A percentile compares a stretch with the other conserved stretches of the same genome.
Evolutionary conservation across 495 filamentous ascomycete genomes (phyloP).

Genomic region (Neurospora discreta): DNA sequence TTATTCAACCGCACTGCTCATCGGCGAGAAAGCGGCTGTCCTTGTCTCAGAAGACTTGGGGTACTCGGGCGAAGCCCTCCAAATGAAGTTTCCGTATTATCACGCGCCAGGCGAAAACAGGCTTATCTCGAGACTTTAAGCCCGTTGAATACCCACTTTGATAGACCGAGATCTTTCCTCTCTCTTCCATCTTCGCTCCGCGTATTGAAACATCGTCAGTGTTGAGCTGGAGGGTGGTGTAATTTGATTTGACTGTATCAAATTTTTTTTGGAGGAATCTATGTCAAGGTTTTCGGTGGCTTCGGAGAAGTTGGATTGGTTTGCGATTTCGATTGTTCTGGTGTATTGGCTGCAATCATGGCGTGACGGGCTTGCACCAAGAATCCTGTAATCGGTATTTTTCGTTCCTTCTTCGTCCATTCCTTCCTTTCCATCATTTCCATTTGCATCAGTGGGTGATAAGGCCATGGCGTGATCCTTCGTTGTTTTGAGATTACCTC

Average conservation of each 20-base stretch:
- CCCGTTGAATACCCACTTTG: not conserved
- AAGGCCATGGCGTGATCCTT: no score
- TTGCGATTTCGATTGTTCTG: not conserved
- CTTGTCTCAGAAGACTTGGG: conserved; percentile 67
- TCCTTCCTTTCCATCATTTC: not conserved
- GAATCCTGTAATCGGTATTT: not conserved
- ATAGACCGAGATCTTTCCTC: not conserved
- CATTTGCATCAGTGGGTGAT: not conserved
- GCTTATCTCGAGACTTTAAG: conserved; percentile 19
- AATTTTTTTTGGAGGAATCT: no score
- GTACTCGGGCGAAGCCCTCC: conserved; percentile 59
- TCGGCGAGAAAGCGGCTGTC: conserved; percentile 72
- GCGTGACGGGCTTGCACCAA: not conserved
- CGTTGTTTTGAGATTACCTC: no score
- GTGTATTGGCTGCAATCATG: not conserved
- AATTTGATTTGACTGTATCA: not conserved
- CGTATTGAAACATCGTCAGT: not conserved
- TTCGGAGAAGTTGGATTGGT: not conserved
- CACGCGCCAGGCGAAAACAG: conserved; percentile 44
- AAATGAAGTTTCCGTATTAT: conserved; percentile 63
- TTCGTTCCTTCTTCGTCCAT: not conserved
- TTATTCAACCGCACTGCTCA: conserved; percentile 62
- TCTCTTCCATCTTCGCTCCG: no score
- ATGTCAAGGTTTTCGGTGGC: no score
- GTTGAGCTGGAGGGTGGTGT: not conserved